Base-by-base conservation (phyloP, 2,329 filamentous ascomycete genomes). In the Simplicillium sp. region DNA sequence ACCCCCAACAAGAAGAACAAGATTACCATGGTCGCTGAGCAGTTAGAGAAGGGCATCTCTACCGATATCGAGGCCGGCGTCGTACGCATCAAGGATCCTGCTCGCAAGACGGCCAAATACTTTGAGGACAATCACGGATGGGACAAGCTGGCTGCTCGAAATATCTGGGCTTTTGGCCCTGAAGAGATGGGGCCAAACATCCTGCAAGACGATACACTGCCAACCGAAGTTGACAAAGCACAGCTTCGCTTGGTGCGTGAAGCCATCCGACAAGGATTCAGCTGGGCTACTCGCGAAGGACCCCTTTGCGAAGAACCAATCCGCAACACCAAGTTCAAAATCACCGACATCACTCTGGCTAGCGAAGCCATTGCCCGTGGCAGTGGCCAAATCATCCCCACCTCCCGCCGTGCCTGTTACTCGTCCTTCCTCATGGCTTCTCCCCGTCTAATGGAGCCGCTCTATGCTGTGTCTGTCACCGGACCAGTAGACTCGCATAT, bases 1-100 rank as follows among this genome's bases (percentile, higher is more conserved):
- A 97, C 92, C 3, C 92, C 92, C 2, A 98, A 98, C 68, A 98
- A 98, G 68, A 96, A 96, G 70, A 98, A 98, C 69, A 95, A 94
- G 62, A 84, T 98, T 54, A 97, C 92, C 29, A 96, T 98, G 87
- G 85, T 97, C 43, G 92, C 92, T 3, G 92, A 98, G 60, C 90
- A 92, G 29, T 69, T 98, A 12, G 92, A 98, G 50, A 85, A 94
- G 52, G 92, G 92, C 13, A 94, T 98, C 47, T 87, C 90, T 5
- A 82, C 86, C 54, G 92, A 98, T 54, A 97, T 98, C 48, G 92
- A 98, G 66, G 80, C 77, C 37, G 89, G 90, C 18, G 82, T 77
- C 41, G 89, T 98, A 52, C 88, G 78, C 54, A 96, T 98, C 65
- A 87, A 84, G 48, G 90, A 97, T 52, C 89, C 92, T 2, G 84